Evolutionary conservation across 1,284 basidiomycete genomes (phyloP), one percentile per base, ranked within the genome.

Genomic region (Ceratobasidium sp.): DNA sequence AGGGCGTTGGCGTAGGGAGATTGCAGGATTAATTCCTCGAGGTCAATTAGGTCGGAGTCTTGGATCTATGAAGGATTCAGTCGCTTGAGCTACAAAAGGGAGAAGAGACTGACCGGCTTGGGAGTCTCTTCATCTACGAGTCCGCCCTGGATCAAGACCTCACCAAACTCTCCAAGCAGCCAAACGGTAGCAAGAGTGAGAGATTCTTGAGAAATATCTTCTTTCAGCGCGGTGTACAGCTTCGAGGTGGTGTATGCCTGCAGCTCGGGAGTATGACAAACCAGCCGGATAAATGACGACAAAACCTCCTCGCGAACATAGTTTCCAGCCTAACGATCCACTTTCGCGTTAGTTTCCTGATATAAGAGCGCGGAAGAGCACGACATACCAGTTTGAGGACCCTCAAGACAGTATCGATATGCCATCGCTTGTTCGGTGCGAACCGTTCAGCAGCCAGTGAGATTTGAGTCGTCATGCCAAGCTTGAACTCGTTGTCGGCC

Each of bases 401-500:
- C 26, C 98, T 88, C 70, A 99, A 84, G 9, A 98, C 93, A 0
- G 98, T 98, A 81, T 99, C 98, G 75, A 99, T 98, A 80, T 99
- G 98, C 98, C 98, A 99, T 77, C 98, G 87, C 83, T 96, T 96
- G 82, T 98, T 98, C 0, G 98, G 98, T 1, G 98, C 97, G 80
- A 94, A 99, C 59, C 95, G 87, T 82, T 99, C 98, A 0, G 98
- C 98, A 1, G 96, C 97, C 26, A 98, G 85, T 76, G 92, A 95
- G 75, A 99, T 97, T 81, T 99, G 97, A 0, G 97, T 98, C 0
- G 98, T 99, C 89, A 99, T 92, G 0, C 94, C 93, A 3, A 95
- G 87, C 84, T 99, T 99, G 86, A 99, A 99, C 82, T 99, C 98
- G 78, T 98, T 97, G 80, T 99, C 98, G 23, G 98, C 96, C 21